phyloP scores from a whole-genome alignment of 169 alveolate species.

The Plasmodium reichenowi region DNA sequence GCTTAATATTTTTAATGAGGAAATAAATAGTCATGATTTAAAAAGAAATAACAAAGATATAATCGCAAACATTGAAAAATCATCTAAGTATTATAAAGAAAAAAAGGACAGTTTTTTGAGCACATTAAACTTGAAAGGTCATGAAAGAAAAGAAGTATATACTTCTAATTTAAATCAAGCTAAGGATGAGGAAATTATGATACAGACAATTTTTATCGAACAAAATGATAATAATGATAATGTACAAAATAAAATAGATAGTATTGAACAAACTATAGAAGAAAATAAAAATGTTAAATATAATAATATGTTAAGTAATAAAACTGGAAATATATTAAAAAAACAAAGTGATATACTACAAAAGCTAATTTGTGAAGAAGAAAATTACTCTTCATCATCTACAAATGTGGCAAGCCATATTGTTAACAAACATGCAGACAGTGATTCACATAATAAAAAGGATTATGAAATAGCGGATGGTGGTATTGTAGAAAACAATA shows the following conservation, averaged over 20 bases:
- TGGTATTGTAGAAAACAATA: too few relatives aligned
- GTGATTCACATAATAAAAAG: too few relatives aligned
- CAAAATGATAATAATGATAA: slow-evolving; percentile 33
- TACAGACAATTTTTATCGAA: slow-evolving; percentile 27
- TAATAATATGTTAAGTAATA: background rate
- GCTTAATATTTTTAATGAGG: slow-evolving; percentile 2
- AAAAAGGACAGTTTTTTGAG: slow-evolving; percentile 11
- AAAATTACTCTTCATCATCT: too few relatives aligned
- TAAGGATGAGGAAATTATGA: slow-evolving; percentile 41
- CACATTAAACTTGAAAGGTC: background rate
- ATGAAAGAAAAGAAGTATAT: slow-evolving; percentile 5
- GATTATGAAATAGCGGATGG: too few relatives aligned
- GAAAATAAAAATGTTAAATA: slow-evolving; percentile 19
- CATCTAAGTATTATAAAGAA: slow-evolving; percentile 10
- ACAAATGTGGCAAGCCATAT: too few relatives aligned
- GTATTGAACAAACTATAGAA: slow-evolving; percentile 30
- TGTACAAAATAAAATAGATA: slow-evolving; percentile 39
- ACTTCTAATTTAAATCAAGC: background rate
- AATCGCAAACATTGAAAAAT: slow-evolving; percentile 35
- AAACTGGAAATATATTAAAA: slow-evolving; percentile 16
- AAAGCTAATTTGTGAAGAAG: too few relatives aligned
- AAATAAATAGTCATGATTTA: slow-evolving; percentile 28
- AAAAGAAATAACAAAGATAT: slow-evolving; percentile 54
- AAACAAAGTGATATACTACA: background rate
- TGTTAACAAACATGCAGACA: too few relatives aligned